phyloP scores from a whole-genome alignment of 169 alveolate species.

The Plasmodium fragile region DNA sequence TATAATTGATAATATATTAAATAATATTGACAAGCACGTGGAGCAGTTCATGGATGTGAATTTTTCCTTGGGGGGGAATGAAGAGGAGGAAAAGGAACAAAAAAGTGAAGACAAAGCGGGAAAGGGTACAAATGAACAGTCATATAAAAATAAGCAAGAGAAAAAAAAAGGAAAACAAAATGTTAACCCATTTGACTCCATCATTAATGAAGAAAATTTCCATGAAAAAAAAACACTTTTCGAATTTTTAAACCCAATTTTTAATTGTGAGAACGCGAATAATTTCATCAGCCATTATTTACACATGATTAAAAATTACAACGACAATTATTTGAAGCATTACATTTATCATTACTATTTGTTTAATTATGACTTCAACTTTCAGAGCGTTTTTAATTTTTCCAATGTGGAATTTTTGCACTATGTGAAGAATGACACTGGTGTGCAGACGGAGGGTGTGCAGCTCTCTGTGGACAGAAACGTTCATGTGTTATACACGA shows the following conservation, averaged over 20 bases:
- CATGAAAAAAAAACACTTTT: slow-evolving; percentile 38
- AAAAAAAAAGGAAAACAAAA: neutral
- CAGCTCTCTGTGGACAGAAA: neutral
- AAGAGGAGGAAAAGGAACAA: neutral
- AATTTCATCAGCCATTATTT: slow-evolving; percentile 58
- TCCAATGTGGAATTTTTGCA: slow-evolving; percentile 63
- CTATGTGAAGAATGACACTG: slow-evolving; percentile 22
- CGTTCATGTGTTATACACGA: slow-evolving; percentile 36
- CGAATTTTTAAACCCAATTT: slow-evolving; percentile 52
- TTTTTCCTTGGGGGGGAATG: slow-evolving; percentile 5
- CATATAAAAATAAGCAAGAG: neutral
- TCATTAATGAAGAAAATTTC: slow-evolving; percentile 42
- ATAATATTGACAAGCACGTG: slow-evolving; percentile 51
- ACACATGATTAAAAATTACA: slow-evolving; percentile 36
- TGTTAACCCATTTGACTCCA: neutral
- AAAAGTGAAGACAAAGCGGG: neutral
- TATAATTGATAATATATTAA: slow-evolving; percentile 31
- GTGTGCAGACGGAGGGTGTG: neutral
- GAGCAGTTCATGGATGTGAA: slow-evolving; percentile 2
- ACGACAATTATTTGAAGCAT: slow-evolving; percentile 59
- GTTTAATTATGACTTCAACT: slow-evolving; percentile 59
- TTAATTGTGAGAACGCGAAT: slow-evolving; percentile 35
- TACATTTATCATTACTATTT: slow-evolving; percentile 62
- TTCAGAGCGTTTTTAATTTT: slow-evolving; percentile 51
- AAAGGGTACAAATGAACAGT: neutral